A percentile compares a stretch with the other conserved stretches of the same genome.
phyloP scores from a whole-genome alignment of 2,329 filamentous ascomycete species.

The Dactylellina parvicollis region DNA sequence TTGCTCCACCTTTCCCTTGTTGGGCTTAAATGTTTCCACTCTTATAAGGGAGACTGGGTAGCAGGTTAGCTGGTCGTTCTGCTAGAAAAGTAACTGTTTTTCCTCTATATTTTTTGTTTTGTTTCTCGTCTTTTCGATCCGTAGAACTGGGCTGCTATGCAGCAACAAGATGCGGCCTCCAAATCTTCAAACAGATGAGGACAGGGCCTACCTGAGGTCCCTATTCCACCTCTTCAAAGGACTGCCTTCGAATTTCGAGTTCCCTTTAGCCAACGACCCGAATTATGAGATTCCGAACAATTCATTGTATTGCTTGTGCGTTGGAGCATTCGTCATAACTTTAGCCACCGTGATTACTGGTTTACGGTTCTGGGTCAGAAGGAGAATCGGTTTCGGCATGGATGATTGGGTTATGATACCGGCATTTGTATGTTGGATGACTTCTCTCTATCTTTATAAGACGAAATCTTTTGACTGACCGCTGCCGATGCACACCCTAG shows the following conservation, averaged over 20 bases:
- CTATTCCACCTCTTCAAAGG: slow-evolving; percentile 33
- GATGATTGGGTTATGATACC: slow-evolving; percentile 49
- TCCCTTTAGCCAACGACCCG: slow-evolving; percentile 15
- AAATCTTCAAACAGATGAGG: slow-evolving; percentile 30
- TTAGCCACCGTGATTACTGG: background rate
- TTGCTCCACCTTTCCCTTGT: background rate
- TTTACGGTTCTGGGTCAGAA: slow-evolving; percentile 33
- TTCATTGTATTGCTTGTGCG: slow-evolving; percentile 18
- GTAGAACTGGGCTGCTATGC: background rate
- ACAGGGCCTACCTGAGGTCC: slow-evolving; percentile 30
- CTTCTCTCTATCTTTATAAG: background rate
- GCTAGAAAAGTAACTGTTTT: background rate
- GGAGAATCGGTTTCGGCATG: slow-evolving; percentile 12
- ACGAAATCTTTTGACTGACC: no score
- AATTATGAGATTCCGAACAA: slow-evolving; percentile 25
- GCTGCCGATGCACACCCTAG: no score
- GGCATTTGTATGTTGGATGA: slow-evolving; percentile 21
- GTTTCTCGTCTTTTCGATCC: background rate
- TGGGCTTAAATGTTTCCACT: background rate
- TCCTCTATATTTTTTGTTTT: background rate
- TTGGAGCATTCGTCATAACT: background rate
- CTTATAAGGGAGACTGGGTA: background rate
- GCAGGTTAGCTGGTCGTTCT: no score
- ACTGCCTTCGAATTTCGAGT: slow-evolving; percentile 33
- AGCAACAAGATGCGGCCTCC: slow-evolving; percentile 18